A percentile compares a stretch with the other conserved stretches of the same genome.
Conservation (phyloP, 2,329 filamentous ascomycete species). For the Monosporascus cannonballus region DNA sequence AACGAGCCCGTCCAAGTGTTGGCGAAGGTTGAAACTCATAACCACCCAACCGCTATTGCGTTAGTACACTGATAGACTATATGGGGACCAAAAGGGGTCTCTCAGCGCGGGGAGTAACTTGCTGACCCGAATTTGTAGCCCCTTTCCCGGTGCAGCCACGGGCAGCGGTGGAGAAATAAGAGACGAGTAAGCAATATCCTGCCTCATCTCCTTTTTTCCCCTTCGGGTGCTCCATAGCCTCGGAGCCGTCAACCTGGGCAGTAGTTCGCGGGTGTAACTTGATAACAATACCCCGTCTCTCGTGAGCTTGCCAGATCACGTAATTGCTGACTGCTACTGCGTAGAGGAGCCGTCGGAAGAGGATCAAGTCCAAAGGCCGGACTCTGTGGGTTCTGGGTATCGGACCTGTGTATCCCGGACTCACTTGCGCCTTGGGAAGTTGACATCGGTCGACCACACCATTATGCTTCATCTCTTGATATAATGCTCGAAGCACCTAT, state of each 20-base stretch:
- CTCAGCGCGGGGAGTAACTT: neutral
- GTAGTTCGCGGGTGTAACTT: no score
- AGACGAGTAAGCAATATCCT: constrained; percentile 45
- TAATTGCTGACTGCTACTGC: constrained; percentile 34
- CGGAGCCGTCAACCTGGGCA: no score
- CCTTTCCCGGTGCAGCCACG: constrained; percentile 75
- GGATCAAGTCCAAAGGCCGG: constrained; percentile 92
- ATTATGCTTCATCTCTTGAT: constrained; percentile 89
- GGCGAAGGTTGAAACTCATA: constrained; percentile 95
- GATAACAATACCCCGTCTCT: constrained; percentile 3
- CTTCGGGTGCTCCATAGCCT: no score
- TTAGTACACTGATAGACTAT: neutral
- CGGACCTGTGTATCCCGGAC: constrained; percentile 84
- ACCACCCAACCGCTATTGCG: constrained; percentile 93
- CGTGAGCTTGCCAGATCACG: neutral
- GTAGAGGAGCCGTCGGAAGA: constrained; percentile 89
- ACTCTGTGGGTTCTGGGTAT: constrained; percentile 88
- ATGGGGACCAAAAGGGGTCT: no score
- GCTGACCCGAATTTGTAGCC: constrained; percentile 3
- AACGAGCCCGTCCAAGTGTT: constrained; percentile 85
- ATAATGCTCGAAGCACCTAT: constrained; percentile 98
- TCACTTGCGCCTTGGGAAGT: constrained; percentile 82
- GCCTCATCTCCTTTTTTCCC: no score
- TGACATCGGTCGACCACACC: constrained; percentile 80
- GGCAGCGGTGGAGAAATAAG: constrained; percentile 93